phyloP scores from a whole-genome alignment of 768 basidiomycete species.

The Pleurotus pulmonarius region DNA sequence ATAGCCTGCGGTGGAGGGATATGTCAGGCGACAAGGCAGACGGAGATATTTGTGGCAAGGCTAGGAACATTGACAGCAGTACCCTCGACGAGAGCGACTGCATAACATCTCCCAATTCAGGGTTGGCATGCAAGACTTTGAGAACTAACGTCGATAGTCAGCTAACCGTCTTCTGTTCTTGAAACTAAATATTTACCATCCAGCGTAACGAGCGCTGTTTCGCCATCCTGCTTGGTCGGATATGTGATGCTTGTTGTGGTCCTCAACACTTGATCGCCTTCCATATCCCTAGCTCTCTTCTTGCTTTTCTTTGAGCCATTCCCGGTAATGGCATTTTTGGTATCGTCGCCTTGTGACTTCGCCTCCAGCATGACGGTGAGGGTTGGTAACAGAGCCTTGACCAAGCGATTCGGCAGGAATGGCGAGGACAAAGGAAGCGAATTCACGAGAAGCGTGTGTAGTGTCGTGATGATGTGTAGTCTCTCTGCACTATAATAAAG shows the following conservation, averaged over 20 bases:
- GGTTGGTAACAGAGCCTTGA: conserved; percentile 47
- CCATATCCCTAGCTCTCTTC: conserved; percentile 66
- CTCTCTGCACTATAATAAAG: conserved; percentile 28
- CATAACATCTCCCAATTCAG: conserved; percentile 46
- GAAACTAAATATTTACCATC: conserved; percentile 41
- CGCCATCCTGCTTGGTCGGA: conserved; percentile 44
- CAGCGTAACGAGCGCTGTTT: conserved; percentile 48
- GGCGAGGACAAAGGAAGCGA: conserved; percentile 46
- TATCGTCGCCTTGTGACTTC: conserved; percentile 25
- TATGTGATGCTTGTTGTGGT: conserved; percentile 43
- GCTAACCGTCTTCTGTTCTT: neutral
- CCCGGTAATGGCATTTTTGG: conserved; percentile 20
- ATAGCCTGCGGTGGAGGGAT: conserved; percentile 41
- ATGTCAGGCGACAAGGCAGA: conserved; percentile 52
- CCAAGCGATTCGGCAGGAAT: conserved; percentile 47
- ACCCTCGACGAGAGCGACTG: conserved; percentile 59
- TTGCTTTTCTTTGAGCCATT: conserved; percentile 48
- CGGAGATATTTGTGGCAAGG: conserved; percentile 52
- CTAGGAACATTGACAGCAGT: conserved; percentile 52
- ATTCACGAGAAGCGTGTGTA: conserved; percentile 37
- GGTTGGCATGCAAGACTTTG: conserved; percentile 41
- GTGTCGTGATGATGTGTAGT: conserved; percentile 40
- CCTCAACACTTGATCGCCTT: conserved; percentile 73
- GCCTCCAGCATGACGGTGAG: conserved; percentile 45
- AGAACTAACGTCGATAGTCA: conserved; percentile 36